Conservation (phyloP, 1,139 yeast species). For the Geotrichum bryndzae region DNA sequence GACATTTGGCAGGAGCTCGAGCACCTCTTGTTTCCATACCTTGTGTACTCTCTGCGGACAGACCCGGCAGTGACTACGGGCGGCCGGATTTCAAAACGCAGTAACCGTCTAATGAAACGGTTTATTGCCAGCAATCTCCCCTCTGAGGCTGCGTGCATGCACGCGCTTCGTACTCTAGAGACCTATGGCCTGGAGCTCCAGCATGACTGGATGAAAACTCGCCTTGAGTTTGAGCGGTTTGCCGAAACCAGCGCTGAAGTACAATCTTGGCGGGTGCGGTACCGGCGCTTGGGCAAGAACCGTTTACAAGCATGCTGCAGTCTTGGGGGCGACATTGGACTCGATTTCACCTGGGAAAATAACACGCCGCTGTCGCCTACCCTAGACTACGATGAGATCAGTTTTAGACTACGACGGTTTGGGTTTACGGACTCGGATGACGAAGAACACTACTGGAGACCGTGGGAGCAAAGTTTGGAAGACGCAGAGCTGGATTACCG, state of each 20-base stretch:
- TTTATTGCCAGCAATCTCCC: slow-evolving; percentile 12
- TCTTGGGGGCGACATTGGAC: slow-evolving; percentile 2
- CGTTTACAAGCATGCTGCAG: slow-evolving; percentile 10
- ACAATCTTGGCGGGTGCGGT: slow-evolving; percentile 3
- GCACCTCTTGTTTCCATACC: slow-evolving; percentile 13
- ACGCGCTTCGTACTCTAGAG: slow-evolving; percentile 5
- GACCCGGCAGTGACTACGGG: neutral
- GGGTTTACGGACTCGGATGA: slow-evolving; percentile 27
- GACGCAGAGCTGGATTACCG: slow-evolving; percentile 26
- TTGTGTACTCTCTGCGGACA: slow-evolving; percentile 10
- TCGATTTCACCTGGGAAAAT: slow-evolving; percentile 28
- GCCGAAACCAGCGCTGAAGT: neutral
- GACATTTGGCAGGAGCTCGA: slow-evolving; percentile 9
- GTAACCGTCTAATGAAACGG: neutral
- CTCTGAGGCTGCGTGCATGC: slow-evolving; percentile 14
- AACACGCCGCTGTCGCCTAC: neutral
- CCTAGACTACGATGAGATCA: neutral
- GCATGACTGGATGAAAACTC: neutral
- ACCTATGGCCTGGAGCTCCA: neutral
- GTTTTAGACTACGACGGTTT: slow-evolving; percentile 24
- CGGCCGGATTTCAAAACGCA: neutral
- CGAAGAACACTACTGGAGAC: slow-evolving; percentile 29
- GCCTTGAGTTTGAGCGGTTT: neutral
- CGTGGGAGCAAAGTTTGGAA: slow-evolving; percentile 22
- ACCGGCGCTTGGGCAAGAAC: slow-evolving; percentile 6